Percentiles rank a stretch among this genome's conserved stretches.
These are phyloP conservation scores for Pulveroboletus ravenelii DNA, from an alignment of 768 basidiomycete genomes.

Conservation along the genomic window DNA sequence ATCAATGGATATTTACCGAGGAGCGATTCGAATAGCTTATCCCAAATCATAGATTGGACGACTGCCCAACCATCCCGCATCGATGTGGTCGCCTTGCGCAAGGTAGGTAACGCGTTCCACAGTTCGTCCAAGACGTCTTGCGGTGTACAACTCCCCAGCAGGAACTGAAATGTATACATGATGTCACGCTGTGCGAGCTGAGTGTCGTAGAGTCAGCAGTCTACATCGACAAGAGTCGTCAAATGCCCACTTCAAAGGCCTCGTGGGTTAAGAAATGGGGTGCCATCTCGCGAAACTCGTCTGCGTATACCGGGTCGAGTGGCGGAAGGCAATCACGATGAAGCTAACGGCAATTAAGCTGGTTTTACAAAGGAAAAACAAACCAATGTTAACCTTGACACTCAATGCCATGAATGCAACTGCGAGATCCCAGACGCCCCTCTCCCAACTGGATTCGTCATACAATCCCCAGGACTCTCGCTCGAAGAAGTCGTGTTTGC, in stretches of 20 bases:
- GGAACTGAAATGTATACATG: constrained; percentile 42
- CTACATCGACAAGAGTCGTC: not conserved
- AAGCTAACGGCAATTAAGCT: constrained; percentile 35
- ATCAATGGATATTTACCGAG: constrained; percentile 27
- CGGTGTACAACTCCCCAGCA: constrained; percentile 50
- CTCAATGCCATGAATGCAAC: constrained; percentile 56
- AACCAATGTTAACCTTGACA: constrained; percentile 45
- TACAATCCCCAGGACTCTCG: not conserved
- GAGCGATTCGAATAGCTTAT: constrained; percentile 40
- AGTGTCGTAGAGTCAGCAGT: not conserved
- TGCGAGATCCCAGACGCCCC: constrained; percentile 54
- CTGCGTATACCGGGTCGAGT: constrained; percentile 46
- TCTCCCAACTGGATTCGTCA: constrained; percentile 12
- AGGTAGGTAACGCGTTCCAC: constrained; percentile 50
- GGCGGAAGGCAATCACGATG: constrained; percentile 62
- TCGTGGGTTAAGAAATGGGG: constrained; percentile 42
- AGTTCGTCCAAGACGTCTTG: constrained; percentile 51
- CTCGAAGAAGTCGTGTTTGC: not conserved
- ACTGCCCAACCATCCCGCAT: constrained; percentile 42
- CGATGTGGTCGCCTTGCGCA: constrained; percentile 37
- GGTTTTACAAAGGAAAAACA: not conserved
- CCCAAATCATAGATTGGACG: constrained; percentile 47
- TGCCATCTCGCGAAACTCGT: constrained; percentile 48
- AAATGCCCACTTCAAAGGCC: constrained; percentile 48
- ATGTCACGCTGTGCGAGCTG: constrained; percentile 57